Evolutionary conservation across 768 basidiomycete genomes (phyloP), one percentile per base, ranked within the genome.

Genomic region (Leucocoprinus sp.): DNA sequence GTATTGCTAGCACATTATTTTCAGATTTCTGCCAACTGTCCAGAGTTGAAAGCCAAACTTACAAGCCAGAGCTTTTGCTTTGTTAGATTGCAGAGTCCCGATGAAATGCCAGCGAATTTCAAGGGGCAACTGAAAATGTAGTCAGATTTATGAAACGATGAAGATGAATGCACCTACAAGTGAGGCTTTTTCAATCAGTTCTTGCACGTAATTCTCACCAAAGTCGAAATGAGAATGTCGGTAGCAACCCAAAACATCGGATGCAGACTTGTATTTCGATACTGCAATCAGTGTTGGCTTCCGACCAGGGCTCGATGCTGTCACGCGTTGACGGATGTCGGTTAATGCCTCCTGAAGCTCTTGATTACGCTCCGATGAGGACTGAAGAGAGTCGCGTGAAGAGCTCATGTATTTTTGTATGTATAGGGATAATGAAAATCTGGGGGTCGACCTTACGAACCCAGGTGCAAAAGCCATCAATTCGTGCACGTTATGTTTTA

Each of bases 81-180:
- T 97, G 64, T 97, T 97, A 9, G 87, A 88, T 60, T 98, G 93
- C 15, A 97, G 65, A 2, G 84, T 79, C 5, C 95, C 95, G 53
- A 98, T 95, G 60, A 95, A 98, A 65, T 98, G 95, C 95, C 95
- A 98, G 50, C 83, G 75, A 54, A 98, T 91, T 52, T 89, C 85
- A 18, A 54, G 50, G 1, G 95, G 90, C n/a, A 98, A 76, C 92
- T 95, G 11, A 11, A 26, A 22, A 23, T n/a, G 6, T 4, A 11
- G 15, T 24, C 15, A 23, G 8, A 23, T 41, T 11, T 14, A n/a
- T 17, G 26, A 26, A 5, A 8, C 8, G 28, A 18, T 18, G n/a
- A 26, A 21, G 2, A 21, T n/a, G 24, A 12, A 28, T 44, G 19
- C 37, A 64, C 75, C 51, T 60, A 87, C 86, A 56, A 74, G 67